phyloP scores from a whole-genome alignment of 2,329 filamentous ascomycete genomes.

The Trichoderma sp. region DNA sequence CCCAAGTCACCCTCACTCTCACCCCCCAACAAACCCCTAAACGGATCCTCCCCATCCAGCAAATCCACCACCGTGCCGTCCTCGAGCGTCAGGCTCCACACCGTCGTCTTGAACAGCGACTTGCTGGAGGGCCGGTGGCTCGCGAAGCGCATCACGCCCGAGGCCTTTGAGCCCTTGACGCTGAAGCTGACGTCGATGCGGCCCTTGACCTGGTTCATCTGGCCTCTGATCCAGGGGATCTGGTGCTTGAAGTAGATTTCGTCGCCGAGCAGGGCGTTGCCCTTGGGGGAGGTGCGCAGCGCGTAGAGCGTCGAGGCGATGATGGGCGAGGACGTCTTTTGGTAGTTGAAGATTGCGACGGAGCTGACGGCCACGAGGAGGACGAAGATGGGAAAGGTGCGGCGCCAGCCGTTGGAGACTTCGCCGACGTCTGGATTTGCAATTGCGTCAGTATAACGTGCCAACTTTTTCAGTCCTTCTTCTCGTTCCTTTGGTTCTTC shows the following conservation, averaged over 20 bases:
- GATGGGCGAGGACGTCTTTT: conserved; percentile 85
- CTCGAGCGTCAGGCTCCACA: conserved; percentile 80
- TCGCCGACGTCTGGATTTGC: conserved; percentile 45
- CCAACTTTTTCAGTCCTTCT: background rate
- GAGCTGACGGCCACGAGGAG: conserved; percentile 70
- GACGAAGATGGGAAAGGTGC: conserved; percentile 81
- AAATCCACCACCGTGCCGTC: conserved; percentile 63
- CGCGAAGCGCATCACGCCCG: conserved; percentile 78
- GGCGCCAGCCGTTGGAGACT: conserved; percentile 63
- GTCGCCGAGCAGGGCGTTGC: conserved; percentile 80
- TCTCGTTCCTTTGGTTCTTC: background rate
- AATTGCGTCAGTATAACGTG: background rate
- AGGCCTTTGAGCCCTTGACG: conserved; percentile 76
- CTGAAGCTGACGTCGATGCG: conserved; percentile 84
- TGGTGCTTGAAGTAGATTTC: conserved; percentile 79
- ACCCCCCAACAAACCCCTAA: conserved; percentile 55
- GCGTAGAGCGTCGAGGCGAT: conserved; percentile 92
- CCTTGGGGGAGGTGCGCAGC: conserved; percentile 76
- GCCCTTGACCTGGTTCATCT: conserved; percentile 93
- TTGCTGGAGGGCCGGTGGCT: conserved; percentile 68
- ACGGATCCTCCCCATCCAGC: conserved; percentile 73
- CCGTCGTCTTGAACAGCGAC: conserved; percentile 78
- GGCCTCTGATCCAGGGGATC: conserved; percentile 82
- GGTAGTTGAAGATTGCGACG: conserved; percentile 98
- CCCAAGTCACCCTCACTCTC: conserved; percentile 46